These are phyloP conservation scores for Fusarium hainanense DNA, from an alignment of 2,329 filamentous ascomycete genomes.

Conservation along the genomic window DNA sequence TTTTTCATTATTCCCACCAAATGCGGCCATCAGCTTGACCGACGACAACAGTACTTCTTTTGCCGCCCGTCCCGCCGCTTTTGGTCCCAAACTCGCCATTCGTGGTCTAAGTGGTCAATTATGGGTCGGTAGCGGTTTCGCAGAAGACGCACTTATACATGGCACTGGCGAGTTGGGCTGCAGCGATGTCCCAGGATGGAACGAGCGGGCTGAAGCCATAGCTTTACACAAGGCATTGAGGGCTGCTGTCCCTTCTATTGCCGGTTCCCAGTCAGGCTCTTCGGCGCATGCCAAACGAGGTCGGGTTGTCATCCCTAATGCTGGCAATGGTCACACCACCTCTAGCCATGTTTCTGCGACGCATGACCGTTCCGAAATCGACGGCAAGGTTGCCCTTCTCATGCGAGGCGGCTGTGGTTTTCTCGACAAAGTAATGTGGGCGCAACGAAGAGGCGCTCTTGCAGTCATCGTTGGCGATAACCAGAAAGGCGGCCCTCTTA, in stretches of 20 bases:
- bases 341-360: conserved; percentile 84
- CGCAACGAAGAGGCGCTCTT: conserved; percentile 86
- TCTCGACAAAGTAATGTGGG: conserved; percentile 97
- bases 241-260: conserved; percentile 37
- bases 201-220: conserved; percentile 65
- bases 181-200: conserved; percentile 93
- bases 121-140: conserved; percentile 94
- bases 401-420: conserved; percentile 96
- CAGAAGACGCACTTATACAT: conserved; percentile 74
- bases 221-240: conserved; percentile 56
- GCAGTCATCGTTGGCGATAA: conserved; percentile 96
- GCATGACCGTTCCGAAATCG: conserved; percentile 91
- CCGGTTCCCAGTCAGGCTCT: conserved; percentile 33
- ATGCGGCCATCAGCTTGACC: conserved; percentile 93
- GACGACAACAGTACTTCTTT: conserved; percentile 99
- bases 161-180: conserved; percentile 90
- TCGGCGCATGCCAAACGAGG: conserved; percentile 45
- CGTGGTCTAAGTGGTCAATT: conserved; percentile 87
- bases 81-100: conserved; percentile 81
- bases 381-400: conserved; percentile 90
- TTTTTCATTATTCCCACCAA: conserved; percentile 91
- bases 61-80: conserved; percentile 90
- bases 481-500: conserved; percentile 85
- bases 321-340: conserved; percentile 49
- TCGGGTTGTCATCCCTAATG: conserved; percentile 51